Base-by-base conservation (phyloP, 108 stramenopile genomes). In the Cylindrotheca closterium region DNA sequence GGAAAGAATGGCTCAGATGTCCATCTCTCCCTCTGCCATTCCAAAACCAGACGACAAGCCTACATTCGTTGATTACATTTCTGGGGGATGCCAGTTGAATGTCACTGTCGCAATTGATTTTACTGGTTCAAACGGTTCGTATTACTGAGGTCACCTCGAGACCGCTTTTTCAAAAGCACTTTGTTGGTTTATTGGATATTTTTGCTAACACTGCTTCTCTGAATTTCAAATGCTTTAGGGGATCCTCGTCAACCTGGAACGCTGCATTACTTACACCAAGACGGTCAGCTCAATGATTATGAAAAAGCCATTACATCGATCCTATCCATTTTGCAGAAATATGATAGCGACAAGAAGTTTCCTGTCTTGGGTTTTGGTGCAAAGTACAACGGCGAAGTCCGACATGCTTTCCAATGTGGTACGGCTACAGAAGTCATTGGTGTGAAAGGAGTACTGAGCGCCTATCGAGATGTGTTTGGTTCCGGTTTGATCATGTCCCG, bases 91-190 rank as follows among this genome's bases (percentile, higher is more conserved):
- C 34, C 71, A 84, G 47, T 32, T 83, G 21, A 77, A 79, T 55
- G 76, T 83, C 8, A 33, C 65, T 51, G 92, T 97, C 0, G 96
- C 90, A 2, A 83, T 97, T 50, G 96, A 97, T 66, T 97, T 91
- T 63, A 97, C 96, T 5, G 94, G 91, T n/a, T 85, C 82, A 42
- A 96, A 96, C 71, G 95, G 87, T n/a, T n/a, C n/a, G n/a, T n/a
- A n/a, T n/a, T n/a, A n/a, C n/a, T n/a, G n/a, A n/a, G 4, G 33
- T 10, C 10, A 10, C 42, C 28, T 19, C 29, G 45, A 46, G 15
- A 46, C 45, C 45, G 45, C 45, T 12, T 46, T 12, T 46, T 15
- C 45, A 12, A 46, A 46, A 46, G 12, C 17, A 46, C 17, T 46
- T 17, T 46, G 15, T 17, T 46, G 15, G 45, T 15, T 46, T 46